A percentile compares a stretch with the other conserved stretches of the same genome.
phyloP scores from a whole-genome alignment of 306 rosid species.

The Adenanthera pavonina region DNA sequence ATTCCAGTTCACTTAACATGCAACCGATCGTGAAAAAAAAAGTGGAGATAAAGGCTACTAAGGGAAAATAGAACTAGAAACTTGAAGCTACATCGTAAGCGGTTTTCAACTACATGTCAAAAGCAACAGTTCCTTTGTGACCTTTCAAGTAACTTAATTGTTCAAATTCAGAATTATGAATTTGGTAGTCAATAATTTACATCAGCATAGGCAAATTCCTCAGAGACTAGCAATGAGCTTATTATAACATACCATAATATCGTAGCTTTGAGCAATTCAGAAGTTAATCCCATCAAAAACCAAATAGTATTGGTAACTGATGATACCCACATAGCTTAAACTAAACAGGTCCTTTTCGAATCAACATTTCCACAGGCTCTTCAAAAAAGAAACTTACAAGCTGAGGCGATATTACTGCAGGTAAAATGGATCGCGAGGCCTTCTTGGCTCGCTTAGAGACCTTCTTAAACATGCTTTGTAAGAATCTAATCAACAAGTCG shows the following conservation, averaged over 20 bases:
- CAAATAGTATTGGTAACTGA: neutral
- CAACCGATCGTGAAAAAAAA: neutral
- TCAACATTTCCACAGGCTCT: neutral
- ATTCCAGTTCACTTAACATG: conserved; percentile 6
- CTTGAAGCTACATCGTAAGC: conserved; percentile 18
- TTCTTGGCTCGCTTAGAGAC: conserved; percentile 72
- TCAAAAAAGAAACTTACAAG: conserved; percentile 53
- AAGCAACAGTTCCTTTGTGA: neutral
- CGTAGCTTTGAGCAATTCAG: neutral
- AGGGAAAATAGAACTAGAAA: neutral
- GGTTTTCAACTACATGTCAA: conserved; percentile 13
- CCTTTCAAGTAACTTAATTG: conserved; percentile 4
- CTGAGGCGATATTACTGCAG: conserved; percentile 62
- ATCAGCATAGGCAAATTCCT: neutral
- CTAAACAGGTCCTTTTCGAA: neutral
- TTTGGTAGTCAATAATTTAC: neutral
- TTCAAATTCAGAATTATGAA: neutral
- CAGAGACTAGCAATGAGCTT: conserved; percentile 2
- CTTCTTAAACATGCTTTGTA: conserved; percentile 72
- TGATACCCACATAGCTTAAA: conserved; percentile 5
- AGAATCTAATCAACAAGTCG: conserved; percentile 67
- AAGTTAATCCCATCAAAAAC: neutral
- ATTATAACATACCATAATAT: conserved; percentile 2
- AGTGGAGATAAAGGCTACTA: neutral
- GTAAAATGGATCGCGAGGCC: conserved; percentile 73